Conservation (phyloP, 2,329 filamentous ascomycete genomes). For the Penicillium glabrum region DNA sequence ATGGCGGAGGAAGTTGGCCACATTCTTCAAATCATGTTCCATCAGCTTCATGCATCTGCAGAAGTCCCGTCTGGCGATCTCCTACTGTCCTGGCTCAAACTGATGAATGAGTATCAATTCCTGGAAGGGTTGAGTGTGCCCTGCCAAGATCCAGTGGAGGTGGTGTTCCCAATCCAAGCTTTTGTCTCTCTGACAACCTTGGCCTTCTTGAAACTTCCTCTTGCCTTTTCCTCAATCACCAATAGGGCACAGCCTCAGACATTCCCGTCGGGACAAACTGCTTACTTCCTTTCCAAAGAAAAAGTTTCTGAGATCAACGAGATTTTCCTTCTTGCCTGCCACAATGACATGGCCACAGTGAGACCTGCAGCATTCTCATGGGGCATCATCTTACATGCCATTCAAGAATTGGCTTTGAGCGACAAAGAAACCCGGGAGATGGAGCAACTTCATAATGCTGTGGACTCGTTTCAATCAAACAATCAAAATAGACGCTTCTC, state of each 20-base stretch:
- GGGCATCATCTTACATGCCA: slow-evolving; percentile 71
- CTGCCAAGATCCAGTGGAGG: slow-evolving; percentile 38
- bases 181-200: slow-evolving; percentile 71
- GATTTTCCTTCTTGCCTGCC: slow-evolving; percentile 62
- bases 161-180: slow-evolving; percentile 62
- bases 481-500: slow-evolving; percentile 31
- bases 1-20: slow-evolving; percentile 71
- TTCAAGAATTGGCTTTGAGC: slow-evolving; percentile 63
- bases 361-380: slow-evolving; percentile 77
- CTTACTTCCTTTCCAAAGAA: slow-evolving; percentile 69
- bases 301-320: slow-evolving; percentile 72
- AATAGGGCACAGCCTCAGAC: slow-evolving; percentile 20
- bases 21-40: slow-evolving; percentile 70
- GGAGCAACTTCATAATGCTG: slow-evolving; percentile 42
- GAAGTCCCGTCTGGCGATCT: slow-evolving; percentile 59
- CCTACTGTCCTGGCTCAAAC: slow-evolving; percentile 70
- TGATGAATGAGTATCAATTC: slow-evolving; percentile 60
- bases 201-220: slow-evolving; percentile 67
- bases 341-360: slow-evolving; percentile 56
- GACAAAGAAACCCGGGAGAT: slow-evolving; percentile 57
- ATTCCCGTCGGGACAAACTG: slow-evolving; percentile 36
- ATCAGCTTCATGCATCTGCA: slow-evolving; percentile 62
- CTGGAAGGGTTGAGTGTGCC: slow-evolving; percentile 9
- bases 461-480: slow-evolving; percentile 41
- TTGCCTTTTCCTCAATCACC: slow-evolving; percentile 55